Percentiles rank a stretch among this genome's conserved stretches.
These are phyloP conservation scores for Pichia cabralensis DNA, from an alignment of 805 yeast species.

Conservation along the genomic window DNA sequence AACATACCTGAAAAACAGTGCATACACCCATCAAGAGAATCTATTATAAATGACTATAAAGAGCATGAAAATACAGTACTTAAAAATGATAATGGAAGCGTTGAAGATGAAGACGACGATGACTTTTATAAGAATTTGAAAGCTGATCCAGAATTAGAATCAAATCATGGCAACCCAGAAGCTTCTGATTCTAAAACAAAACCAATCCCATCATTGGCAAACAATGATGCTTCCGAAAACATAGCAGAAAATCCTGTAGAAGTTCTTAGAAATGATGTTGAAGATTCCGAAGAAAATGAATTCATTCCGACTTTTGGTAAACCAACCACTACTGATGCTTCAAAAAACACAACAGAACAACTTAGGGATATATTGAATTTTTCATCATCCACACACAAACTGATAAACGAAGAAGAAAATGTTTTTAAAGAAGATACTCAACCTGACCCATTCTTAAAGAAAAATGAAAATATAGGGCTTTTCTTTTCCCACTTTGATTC, in stretches of 20 bases:
- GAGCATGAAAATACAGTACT: conserved; percentile 4
- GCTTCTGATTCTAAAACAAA: no score
- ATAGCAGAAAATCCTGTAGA: conserved; percentile 18
- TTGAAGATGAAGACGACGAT: conserved; percentile 15
- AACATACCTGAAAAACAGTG: conserved; percentile 19
- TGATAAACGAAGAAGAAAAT: neutral
- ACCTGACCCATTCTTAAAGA: conserved; percentile 26
- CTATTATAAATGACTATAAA: conserved; percentile 21
- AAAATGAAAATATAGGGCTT: conserved; percentile 36
- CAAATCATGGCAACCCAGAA: no score
- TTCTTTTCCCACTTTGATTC: conserved; percentile 81
- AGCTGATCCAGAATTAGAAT: no score
- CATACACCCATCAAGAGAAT: conserved; percentile 12
- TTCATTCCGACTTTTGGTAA: conserved; percentile 46
- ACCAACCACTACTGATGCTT: conserved; percentile 3
- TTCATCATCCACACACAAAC: neutral
- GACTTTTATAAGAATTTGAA: conserved; percentile 13
- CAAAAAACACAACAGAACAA: conserved; percentile 43
- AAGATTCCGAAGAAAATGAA: conserved; percentile 29
- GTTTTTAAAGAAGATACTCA: conserved; percentile 4
- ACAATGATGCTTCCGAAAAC: no score
- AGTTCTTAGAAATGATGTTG: conserved; percentile 4
- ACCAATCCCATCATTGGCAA: no score
- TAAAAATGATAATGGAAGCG: conserved; percentile 10
- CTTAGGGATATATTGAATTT: conserved; percentile 53